Evolutionary conservation across 148 eudicot genomes (phyloP).

Genomic region (Chenopodium formosanum): DNA sequence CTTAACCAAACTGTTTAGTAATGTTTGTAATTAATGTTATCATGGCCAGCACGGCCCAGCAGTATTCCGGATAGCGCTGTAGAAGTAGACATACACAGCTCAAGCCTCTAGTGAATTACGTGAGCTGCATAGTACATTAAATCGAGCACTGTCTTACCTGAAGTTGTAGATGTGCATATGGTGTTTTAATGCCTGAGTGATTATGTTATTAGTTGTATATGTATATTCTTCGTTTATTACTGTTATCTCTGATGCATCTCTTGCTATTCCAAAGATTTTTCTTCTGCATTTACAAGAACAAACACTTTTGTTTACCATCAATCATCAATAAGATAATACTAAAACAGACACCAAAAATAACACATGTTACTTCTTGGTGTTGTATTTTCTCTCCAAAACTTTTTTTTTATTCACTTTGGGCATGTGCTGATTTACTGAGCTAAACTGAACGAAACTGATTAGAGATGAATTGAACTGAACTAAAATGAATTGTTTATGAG

Average conservation of each 20-base stretch:
- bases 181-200: background rate
- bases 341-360: too few species aligned
- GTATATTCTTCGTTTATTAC: background rate
- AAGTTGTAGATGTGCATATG: background rate
- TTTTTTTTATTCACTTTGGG: too few species aligned
- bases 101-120: background rate
- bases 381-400: too few species aligned
- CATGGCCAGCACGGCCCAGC: too few species aligned
- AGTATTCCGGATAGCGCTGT: background rate
- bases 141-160: background rate
- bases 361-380: too few species aligned
- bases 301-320: background rate
- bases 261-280: background rate
- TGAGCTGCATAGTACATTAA: background rate
- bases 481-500: too few species aligned
- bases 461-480: too few species aligned
- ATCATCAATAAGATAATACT: too few species aligned
- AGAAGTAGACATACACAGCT: background rate
- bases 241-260: background rate
- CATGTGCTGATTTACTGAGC: too few species aligned
- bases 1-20: background rate
- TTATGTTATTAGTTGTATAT: background rate
- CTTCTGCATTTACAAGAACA: too few species aligned
- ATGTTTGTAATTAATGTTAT: background rate
- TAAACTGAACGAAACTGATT: too few species aligned